A percentile compares a stretch with the other conserved stretches of the same genome.
Evolutionary conservation across 139 green algal genomes (phyloP).

Genomic region (Coelastrella sp.): DNA sequence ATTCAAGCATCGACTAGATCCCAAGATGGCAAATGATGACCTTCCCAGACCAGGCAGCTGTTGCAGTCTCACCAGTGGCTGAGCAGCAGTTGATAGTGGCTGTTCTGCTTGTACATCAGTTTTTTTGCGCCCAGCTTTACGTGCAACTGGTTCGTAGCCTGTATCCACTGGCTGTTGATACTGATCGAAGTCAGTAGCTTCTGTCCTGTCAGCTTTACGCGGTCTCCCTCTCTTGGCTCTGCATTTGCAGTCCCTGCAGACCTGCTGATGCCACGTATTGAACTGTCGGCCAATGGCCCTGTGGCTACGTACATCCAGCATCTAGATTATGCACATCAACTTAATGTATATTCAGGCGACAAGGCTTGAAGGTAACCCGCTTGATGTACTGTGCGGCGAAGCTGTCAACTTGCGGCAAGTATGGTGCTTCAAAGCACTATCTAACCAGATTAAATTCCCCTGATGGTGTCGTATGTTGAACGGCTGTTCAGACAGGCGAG

Average conservation of each 20-base stretch:
- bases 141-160: not conserved
- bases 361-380: no score
- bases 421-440: no score
- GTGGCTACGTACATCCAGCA: no score
- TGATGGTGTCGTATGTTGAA: no score
- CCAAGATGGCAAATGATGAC: not conserved
- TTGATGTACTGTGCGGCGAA: no score
- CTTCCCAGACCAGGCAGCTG: no score
- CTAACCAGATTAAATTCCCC: no score
- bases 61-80: not conserved
- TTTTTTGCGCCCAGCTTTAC: constrained; percentile 12
- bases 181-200: not conserved
- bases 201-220: not conserved
- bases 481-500: no score
- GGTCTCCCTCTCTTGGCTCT: constrained; percentile 28
- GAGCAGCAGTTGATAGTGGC: not conserved
- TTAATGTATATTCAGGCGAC: no score
- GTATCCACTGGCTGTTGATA: constrained; percentile 13
- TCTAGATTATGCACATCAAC: no score
- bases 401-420: no score
- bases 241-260: not conserved
- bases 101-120: constrained; percentile 31
- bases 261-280: not conserved
- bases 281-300: no score
- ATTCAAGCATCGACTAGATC: not conserved